Evolutionary conservation across 768 basidiomycete genomes (phyloP).

Genomic region (Leccinum broughii): DNA sequence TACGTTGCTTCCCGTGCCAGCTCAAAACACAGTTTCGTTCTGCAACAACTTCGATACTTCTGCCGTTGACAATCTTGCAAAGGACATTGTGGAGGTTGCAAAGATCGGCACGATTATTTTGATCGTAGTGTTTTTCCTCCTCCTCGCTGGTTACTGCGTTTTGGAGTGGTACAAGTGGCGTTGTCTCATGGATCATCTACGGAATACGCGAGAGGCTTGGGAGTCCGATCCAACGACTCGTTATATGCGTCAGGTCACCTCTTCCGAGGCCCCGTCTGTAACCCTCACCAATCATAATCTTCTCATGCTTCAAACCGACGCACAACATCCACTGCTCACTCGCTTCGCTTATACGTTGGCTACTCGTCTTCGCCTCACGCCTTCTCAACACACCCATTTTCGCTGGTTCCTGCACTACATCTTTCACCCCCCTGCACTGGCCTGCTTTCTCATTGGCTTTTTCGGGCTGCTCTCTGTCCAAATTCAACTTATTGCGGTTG

Average conservation of each 20-base stretch:
- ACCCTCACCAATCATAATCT: conserved; percentile 75
- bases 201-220: conserved; percentile 77
- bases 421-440: conserved; percentile 87
- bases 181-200: conserved; percentile 62
- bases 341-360: conserved; percentile 59
- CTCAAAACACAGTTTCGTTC: conserved; percentile 65
- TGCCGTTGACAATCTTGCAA: conserved; percentile 82
- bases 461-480: conserved; percentile 86
- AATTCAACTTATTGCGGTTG: conserved; percentile 79
- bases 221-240: conserved; percentile 64
- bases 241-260: conserved; percentile 43
- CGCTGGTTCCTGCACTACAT: conserved; percentile 92
- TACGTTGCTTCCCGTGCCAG: conserved; percentile 74
- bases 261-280: conserved; percentile 47
- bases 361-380: conserved; percentile 50
- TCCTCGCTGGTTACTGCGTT: conserved; percentile 70
- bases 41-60: conserved; percentile 80
- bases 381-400: conserved; percentile 64
- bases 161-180: conserved; percentile 92
- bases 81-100: conserved; percentile 74
- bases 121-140: conserved; percentile 65
- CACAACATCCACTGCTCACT: conserved; percentile 72
- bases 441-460: conserved; percentile 90
- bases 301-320: conserved; percentile 67
- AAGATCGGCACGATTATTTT: conserved; percentile 80